Conservation (phyloP, 1,284 basidiomycete species). For the Cutaneotrichosporon sp. region DNA sequence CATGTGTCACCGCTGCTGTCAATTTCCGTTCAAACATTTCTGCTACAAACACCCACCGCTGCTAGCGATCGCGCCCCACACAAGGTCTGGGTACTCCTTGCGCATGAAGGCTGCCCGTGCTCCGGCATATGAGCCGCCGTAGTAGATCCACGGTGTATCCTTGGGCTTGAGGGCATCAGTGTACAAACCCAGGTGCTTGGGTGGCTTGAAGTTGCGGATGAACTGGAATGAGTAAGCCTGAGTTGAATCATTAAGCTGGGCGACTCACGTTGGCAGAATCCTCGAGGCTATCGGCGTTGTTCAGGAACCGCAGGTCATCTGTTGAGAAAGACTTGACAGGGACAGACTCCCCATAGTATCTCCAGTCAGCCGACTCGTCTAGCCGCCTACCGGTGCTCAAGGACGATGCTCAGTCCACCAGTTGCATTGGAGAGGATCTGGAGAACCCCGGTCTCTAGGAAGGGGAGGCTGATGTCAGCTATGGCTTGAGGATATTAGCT, state of each 20-base stretch:
- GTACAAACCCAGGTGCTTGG: constrained; percentile 60
- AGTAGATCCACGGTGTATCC: constrained; percentile 85
- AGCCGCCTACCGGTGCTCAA: constrained; percentile 74
- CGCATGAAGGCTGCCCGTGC: constrained; percentile 92
- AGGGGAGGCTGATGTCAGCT: constrained; percentile 42
- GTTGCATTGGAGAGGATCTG: constrained; percentile 80
- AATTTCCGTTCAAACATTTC: neutral
- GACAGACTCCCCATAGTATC: constrained; percentile 65
- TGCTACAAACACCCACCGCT: constrained; percentile 58
- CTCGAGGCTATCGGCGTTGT: constrained; percentile 83
- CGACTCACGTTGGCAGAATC: constrained; percentile 67
- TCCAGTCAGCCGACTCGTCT: neutral
- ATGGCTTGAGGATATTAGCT: constrained; percentile 1
- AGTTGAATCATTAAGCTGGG: neutral
- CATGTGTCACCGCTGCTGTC: constrained; percentile 51
- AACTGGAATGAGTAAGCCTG: constrained; percentile 58
- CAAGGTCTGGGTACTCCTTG: constrained; percentile 68
- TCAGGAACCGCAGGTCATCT: constrained; percentile 76
- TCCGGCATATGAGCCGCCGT: constrained; percentile 80
- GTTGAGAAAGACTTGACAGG: constrained; percentile 68
- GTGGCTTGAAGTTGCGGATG: constrained; percentile 74
- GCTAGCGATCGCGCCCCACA: constrained; percentile 87
- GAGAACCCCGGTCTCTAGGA: constrained; percentile 66
- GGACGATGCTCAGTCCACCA: constrained; percentile 75
- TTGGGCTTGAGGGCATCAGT: constrained; percentile 57